Evolutionary conservation across 768 basidiomycete genomes (phyloP).

Genomic region (Leccinellum rugosiceps): DNA sequence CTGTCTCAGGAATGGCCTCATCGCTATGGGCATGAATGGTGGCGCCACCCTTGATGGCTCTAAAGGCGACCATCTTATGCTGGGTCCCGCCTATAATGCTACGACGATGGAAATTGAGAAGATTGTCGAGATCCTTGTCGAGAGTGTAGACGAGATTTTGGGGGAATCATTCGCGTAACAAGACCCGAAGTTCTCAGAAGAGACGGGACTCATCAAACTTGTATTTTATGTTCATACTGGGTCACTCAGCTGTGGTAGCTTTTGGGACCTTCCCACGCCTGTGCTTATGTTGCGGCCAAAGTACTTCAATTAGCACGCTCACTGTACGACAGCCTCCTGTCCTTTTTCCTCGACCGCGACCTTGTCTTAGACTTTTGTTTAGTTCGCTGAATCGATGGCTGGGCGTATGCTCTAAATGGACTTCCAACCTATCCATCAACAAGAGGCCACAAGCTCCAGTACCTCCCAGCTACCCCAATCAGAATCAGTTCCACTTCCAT

Average conservation of each 20-base stretch:
- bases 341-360: conserved; percentile 26
- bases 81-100: conserved; percentile 81
- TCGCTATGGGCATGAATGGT: conserved; percentile 74
- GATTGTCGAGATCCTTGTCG: conserved; percentile 65
- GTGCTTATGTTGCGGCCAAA: conserved; percentile 19
- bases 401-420: conserved; percentile 89
- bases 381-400: conserved; percentile 67
- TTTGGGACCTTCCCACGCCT: conserved; percentile 31
- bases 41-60: conserved; percentile 67
- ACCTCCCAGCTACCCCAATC: conserved; percentile 41
- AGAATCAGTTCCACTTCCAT: conserved; percentile 34
- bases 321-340: conserved; percentile 14
- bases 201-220: not conserved
- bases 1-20: conserved; percentile 60
- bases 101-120: conserved; percentile 64
- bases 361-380: conserved; percentile 20
- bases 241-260: not conserved
- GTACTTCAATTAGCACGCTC: conserved; percentile 24
- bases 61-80: conserved; percentile 67
- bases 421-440: conserved; percentile 70
- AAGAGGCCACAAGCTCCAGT: conserved; percentile 69
- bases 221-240: not conserved
- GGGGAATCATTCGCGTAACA: conserved; percentile 29
- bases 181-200: not conserved
- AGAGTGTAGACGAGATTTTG: conserved; percentile 63